Evolutionary conservation across 2,329 filamentous ascomycete species (phyloP), one percentile per base, ranked within the genome.

Genomic region (Ophiostoma himal-ulmi): DNA sequence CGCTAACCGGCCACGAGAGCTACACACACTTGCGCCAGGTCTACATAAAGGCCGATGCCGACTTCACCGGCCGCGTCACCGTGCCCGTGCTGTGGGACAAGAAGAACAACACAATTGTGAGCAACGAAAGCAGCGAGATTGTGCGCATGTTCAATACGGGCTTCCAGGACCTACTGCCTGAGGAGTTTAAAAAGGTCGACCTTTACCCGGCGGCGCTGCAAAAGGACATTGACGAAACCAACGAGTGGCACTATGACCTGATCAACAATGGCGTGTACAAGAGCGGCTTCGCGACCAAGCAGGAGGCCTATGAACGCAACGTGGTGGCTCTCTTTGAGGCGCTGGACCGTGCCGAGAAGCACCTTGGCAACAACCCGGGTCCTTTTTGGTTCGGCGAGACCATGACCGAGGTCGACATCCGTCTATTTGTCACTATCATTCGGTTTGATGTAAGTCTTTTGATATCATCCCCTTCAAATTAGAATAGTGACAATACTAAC

Each of bases 111-210:
- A 86, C 83, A 44, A 96, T 97, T 76, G 93, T 97, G 73, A 95
- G 86, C 86, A 97, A 97, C 75, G 94, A 97, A 84, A 93, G 91
- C 79, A 89, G 89, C 74, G 94, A 97, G 82, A 97, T 97, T 78
- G 89, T 97, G 78, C 89, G 94, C 77, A 96, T 97, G 91, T 83
- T 97, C 73, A 91, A 91, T 77, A 85, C 84, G 60, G 91, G 88
- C 78, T 98, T 98, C 77, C 89, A 98, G 78, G 85, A 86, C 73
- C 77, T 92, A 48, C 78, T 94, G 34, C 85, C 85, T 0, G 82
- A 85, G 2, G 78, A 89, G 76, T 85, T 87, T 77, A 85, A 85
- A 70, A 79, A 80, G 1, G 78, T 94, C 5, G 86, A 89, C 65
- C 83, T 94, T 57, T 91, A 91, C 78, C 93, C 93, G 0, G 77